These are phyloP conservation scores for Nannizziopsis arthrosporioides DNA, from an alignment of 2,329 filamentous ascomycete species.

Conservation along the genomic window DNA sequence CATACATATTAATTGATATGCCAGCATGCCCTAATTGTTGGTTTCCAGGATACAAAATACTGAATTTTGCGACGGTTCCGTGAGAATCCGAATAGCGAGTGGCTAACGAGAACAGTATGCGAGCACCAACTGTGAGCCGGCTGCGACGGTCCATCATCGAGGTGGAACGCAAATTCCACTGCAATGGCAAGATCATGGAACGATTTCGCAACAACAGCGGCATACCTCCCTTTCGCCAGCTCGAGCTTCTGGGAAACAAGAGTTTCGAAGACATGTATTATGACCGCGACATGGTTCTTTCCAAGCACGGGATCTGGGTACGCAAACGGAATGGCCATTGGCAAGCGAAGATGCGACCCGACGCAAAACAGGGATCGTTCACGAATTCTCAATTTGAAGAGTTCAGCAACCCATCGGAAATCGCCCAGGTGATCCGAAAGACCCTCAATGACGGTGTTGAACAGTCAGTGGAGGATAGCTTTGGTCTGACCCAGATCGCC, in stretches of 20 bases:
- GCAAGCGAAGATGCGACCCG: constrained; percentile 20
- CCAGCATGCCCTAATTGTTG: too few species aligned
- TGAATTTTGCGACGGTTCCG: too few species aligned
- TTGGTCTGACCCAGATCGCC: constrained; percentile 17
- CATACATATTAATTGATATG: too few species aligned
- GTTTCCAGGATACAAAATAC: too few species aligned
- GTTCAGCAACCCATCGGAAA: constrained; percentile 15
- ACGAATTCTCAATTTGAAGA: constrained; percentile 22
- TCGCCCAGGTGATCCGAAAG: constrained; percentile 12
- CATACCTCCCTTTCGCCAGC: constrained; percentile 15
- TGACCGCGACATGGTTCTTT: constrained; percentile 17
- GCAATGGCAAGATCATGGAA: constrained; percentile 11
- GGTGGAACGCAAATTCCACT: constrained; percentile 21
- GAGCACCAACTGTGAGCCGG: constrained; percentile 8
- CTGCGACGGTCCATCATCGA: constrained; percentile 16
- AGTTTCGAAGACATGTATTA: constrained; percentile 22
- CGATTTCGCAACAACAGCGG: constrained; percentile 15
- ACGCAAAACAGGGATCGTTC: constrained; percentile 11
- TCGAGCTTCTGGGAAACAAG: constrained; percentile 14
- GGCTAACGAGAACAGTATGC: constrained; percentile 4
- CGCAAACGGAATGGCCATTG: constrained; percentile 19
- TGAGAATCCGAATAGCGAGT: too few species aligned
- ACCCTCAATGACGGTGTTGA: constrained; percentile 8
- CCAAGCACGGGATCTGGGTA: constrained; percentile 20
- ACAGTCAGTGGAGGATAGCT: constrained; percentile 10